A percentile compares a stretch with the other conserved stretches of the same genome.
Conservation (phyloP, 192 early-diverging fungal species). For the Backusella psychrophila region DNA sequence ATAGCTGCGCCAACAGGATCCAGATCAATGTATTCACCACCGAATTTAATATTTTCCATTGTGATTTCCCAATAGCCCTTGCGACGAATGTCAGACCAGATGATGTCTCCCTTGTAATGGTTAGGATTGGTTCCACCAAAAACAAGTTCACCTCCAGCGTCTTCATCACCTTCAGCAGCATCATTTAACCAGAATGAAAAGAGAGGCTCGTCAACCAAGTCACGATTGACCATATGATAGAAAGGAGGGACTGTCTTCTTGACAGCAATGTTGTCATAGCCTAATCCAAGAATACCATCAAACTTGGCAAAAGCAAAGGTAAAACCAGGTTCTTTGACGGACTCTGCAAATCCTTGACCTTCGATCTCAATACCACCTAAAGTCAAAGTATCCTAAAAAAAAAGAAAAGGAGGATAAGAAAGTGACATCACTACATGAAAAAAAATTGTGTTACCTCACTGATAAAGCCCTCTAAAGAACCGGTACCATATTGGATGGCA, state of each 20-base stretch:
- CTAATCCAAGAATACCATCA: conserved; percentile 96
- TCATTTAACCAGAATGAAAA: conserved; percentile 90
- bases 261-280: conserved; percentile 89
- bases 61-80: conserved; percentile 99
- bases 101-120: conserved; percentile 69
- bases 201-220: conserved; percentile 77
- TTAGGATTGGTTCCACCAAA: conserved; percentile 83
- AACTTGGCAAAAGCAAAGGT: conserved; percentile 94
- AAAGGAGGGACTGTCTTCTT: conserved; percentile 91
- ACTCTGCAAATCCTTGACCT: conserved; percentile 89
- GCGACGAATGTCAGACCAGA: conserved; percentile 84
- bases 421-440: background rate
- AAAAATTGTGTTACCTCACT: conserved; percentile 52
- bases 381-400: conserved; percentile 61
- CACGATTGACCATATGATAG: conserved; percentile 85
- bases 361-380: conserved; percentile 74
- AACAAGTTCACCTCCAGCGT: conserved; percentile 78
- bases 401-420: conserved; percentile 2
- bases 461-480: conserved; percentile 95
- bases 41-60: conserved; percentile 75
- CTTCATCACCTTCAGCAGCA: conserved; percentile 54
- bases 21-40: conserved; percentile 68
- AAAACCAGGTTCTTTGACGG: conserved; percentile 92
- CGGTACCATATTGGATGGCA: conserved; percentile 92
- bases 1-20: conserved; percentile 77